Evolutionary conservation across 2,329 filamentous ascomycete species (phyloP).

Genomic region (Hymenoscyphus fraxineus): DNA sequence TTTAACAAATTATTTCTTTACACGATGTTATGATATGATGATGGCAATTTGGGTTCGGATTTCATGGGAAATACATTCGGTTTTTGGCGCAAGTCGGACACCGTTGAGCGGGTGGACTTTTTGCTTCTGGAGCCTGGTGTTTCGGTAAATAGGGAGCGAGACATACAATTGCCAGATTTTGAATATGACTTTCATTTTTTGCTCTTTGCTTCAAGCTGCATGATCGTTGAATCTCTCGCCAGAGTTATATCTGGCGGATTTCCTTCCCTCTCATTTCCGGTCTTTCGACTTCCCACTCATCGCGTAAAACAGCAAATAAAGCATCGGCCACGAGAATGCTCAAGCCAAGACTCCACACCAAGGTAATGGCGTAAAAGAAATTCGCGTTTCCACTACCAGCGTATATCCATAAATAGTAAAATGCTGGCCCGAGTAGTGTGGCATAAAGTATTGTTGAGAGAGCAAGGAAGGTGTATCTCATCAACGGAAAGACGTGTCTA

Average conservation of each 20-base stretch:
- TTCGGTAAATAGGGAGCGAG: not conserved
- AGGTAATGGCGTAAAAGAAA: slow-evolving; percentile 97
- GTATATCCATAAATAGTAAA: slow-evolving; percentile 98
- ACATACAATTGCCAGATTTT: not conserved
- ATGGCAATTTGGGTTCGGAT: not conserved
- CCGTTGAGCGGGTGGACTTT: not conserved
- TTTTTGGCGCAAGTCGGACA: not conserved
- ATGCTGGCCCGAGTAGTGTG: slow-evolving; percentile 84
- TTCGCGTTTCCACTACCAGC: slow-evolving; percentile 97
- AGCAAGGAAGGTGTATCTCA: slow-evolving; percentile 89
- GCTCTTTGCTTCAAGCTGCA: not conserved
- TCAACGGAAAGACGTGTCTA: slow-evolving; percentile 86
- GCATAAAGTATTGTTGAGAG: slow-evolving; percentile 81
- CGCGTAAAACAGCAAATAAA: slow-evolving; percentile 81
- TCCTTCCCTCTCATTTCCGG: slow-evolving; percentile 89
- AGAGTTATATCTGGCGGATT: slow-evolving; percentile 43
- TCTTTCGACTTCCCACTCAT: slow-evolving; percentile 90
- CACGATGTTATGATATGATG: not conserved
- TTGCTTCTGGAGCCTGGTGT: not conserved
- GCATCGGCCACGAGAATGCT: slow-evolving; percentile 84
- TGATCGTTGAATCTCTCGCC: not conserved
- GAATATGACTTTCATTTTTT: not conserved
- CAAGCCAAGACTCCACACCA: slow-evolving; percentile 94
- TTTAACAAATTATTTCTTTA: not conserved
- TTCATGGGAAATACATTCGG: not conserved